These are phyloP conservation scores for Thielaviopsis euricoi DNA, from an alignment of 2,329 filamentous ascomycete genomes.

Conservation along the genomic window DNA sequence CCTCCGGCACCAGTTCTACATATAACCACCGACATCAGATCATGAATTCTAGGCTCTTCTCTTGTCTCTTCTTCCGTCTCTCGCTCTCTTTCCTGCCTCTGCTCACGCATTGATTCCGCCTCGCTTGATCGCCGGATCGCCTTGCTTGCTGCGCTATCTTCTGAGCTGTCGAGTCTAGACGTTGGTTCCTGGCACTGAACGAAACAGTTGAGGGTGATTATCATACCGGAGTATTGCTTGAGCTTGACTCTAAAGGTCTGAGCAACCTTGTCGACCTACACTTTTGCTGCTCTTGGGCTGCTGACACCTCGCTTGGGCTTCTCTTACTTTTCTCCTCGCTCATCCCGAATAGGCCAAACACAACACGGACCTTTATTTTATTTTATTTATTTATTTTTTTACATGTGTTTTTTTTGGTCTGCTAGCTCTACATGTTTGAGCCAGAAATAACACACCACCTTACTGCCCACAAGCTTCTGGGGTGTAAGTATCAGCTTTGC, in stretches of 20 bases:
- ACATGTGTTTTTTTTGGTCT: background rate
- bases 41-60: too few relatives aligned
- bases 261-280: background rate
- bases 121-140: constrained; percentile 1
- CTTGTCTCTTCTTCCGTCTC: too few relatives aligned
- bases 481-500: background rate
- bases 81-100: background rate
- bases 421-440: background rate
- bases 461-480: background rate
- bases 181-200: background rate
- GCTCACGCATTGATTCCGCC: background rate
- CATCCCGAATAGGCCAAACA: background rate
- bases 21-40: too few relatives aligned
- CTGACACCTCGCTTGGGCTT: background rate
- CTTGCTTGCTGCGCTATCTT: background rate
- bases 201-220: background rate
- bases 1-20: too few relatives aligned
- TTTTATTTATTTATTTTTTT: background rate
- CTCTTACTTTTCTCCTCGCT: background rate
- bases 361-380: background rate
- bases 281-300: background rate
- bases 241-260: background rate
- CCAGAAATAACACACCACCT: too few relatives aligned
- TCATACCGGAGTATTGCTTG: background rate
- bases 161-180: background rate